Evolutionary conservation across 2,329 filamentous ascomycete species (phyloP).

Genomic region (Parastagonospora avenae): DNA sequence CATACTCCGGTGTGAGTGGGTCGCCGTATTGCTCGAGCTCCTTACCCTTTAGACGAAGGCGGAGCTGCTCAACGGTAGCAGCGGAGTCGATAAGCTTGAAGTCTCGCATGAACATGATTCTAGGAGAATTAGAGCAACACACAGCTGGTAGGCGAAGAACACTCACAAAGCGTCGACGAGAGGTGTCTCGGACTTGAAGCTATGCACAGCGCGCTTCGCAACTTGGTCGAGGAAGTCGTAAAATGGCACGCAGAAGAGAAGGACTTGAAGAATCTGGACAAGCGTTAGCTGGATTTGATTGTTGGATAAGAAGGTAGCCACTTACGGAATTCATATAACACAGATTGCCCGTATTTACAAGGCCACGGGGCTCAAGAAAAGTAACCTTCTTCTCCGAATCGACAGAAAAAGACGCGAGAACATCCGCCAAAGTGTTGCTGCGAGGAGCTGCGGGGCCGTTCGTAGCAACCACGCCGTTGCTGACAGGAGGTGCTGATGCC

Average conservation of each 20-base stretch:
- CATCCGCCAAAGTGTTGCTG: conserved; percentile 72
- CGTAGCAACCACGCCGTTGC: conserved; percentile 25
- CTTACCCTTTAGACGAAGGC: conserved; percentile 74
- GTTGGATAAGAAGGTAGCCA: conserved; percentile 10
- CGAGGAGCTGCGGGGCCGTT: conserved; percentile 55
- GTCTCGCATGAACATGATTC: conserved; percentile 95
- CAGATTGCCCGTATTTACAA: conserved; percentile 98
- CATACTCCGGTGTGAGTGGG: conserved; percentile 88
- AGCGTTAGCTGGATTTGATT: conserved; percentile 36
- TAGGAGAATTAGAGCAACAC: conserved; percentile 38
- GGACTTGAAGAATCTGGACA: conserved; percentile 83
- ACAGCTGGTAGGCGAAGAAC: neutral
- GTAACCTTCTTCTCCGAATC: conserved; percentile 68
- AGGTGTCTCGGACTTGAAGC: conserved; percentile 93
- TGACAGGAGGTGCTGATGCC: conserved; percentile 23
- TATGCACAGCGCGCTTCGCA: conserved; percentile 80
- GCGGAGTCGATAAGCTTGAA: conserved; percentile 87
- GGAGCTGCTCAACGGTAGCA: conserved; percentile 72
- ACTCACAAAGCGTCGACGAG: conserved; percentile 90
- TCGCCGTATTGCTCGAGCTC: conserved; percentile 92
- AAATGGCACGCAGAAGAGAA: conserved; percentile 92
- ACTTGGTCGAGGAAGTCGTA: conserved; percentile 92
- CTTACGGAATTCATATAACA: conserved; percentile 99
- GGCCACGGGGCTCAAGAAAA: conserved; percentile 88
- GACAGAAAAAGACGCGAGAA: conserved; percentile 74